Evolutionary conservation across 1,139 yeast species (phyloP).

Genomic region (Hanseniaspora uvarum): DNA sequence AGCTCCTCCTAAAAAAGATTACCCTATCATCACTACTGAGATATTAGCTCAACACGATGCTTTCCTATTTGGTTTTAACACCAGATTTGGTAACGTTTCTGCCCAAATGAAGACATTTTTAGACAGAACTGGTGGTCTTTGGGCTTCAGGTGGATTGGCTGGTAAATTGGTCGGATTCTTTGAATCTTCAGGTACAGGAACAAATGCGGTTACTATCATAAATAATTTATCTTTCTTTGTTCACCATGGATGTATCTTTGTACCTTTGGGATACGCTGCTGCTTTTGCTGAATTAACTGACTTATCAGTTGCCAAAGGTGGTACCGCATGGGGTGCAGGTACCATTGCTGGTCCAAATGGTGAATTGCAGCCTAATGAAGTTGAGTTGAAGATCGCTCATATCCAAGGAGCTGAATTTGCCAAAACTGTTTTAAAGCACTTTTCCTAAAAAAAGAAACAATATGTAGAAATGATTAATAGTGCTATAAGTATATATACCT

Average conservation of each 20-base stretch:
- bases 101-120: conserved; percentile 75
- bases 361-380: conserved; percentile 56
- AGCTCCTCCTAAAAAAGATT: conserved; percentile 59
- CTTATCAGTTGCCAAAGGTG: conserved; percentile 66
- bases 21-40: conserved; percentile 58
- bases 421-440: conserved; percentile 27
- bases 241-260: conserved; percentile 71
- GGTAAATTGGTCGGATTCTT: conserved; percentile 73
- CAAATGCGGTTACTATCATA: conserved; percentile 63
- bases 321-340: conserved; percentile 87
- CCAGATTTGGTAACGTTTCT: conserved; percentile 73
- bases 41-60: conserved; percentile 59
- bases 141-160: conserved; percentile 65
- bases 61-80: conserved; percentile 70
- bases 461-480: no score
- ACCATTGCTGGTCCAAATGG: conserved; percentile 71
- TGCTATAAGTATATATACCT: no score
- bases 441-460: neutral
- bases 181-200: conserved; percentile 70
- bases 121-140: conserved; percentile 72
- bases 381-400: conserved; percentile 54
- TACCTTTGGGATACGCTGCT: conserved; percentile 70
- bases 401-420: conserved; percentile 51
- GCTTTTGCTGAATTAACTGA: conserved; percentile 49
- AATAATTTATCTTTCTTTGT: conserved; percentile 57